These are phyloP conservation scores for Lodderomyces beijingensis DNA, from an alignment of 1,139 yeast species.

Conservation along the genomic window DNA sequence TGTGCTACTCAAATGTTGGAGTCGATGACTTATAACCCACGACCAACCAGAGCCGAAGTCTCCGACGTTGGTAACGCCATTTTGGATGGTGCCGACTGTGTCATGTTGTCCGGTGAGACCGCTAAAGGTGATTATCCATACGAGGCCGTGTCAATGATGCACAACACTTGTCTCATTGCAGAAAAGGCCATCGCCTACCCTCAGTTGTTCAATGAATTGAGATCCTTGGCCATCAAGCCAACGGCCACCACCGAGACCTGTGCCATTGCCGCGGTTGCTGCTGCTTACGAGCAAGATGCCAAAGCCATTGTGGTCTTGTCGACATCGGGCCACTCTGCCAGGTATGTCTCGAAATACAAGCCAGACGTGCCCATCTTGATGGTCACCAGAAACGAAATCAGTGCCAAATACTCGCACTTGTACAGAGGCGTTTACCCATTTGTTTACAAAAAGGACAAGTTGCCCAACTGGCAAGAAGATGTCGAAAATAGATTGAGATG, in stretches of 20 bases:
- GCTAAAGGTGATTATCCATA: slow-evolving; percentile 98
- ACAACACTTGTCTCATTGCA: slow-evolving; percentile 92
- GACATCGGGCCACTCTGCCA: slow-evolving; percentile 91
- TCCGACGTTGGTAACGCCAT: slow-evolving; percentile 99
- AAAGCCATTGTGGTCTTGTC: slow-evolving; percentile 95
- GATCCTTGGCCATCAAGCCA: slow-evolving; percentile 82
- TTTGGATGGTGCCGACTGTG: slow-evolving; percentile 99
- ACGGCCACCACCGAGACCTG: slow-evolving; percentile 94
- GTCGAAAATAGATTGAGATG: slow-evolving; percentile 92
- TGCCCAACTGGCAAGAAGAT: slow-evolving; percentile 91
- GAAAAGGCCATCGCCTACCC: slow-evolving; percentile 95
- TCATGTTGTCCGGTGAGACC: slow-evolving; percentile 98
- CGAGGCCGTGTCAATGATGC: slow-evolving; percentile 98
- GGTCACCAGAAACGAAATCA: slow-evolving; percentile 92
- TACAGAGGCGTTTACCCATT: slow-evolving; percentile 99
- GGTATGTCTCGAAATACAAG: slow-evolving; percentile 95
- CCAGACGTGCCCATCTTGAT: slow-evolving; percentile 96
- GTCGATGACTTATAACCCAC: slow-evolving; percentile 98
- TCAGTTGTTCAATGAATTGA: slow-evolving; percentile 83
- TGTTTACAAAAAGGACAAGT: slow-evolving; percentile 64
- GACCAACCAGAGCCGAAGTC: slow-evolving; percentile 99
- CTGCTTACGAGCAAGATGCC: slow-evolving; percentile 93
- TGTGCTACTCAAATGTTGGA: slow-evolving; percentile 99
- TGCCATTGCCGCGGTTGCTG: slow-evolving; percentile 95
- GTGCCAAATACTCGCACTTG: slow-evolving; percentile 94